These are phyloP conservation scores for Remersonia thermophila DNA, from an alignment of 2,329 filamentous ascomycete genomes.

Conservation along the genomic window DNA sequence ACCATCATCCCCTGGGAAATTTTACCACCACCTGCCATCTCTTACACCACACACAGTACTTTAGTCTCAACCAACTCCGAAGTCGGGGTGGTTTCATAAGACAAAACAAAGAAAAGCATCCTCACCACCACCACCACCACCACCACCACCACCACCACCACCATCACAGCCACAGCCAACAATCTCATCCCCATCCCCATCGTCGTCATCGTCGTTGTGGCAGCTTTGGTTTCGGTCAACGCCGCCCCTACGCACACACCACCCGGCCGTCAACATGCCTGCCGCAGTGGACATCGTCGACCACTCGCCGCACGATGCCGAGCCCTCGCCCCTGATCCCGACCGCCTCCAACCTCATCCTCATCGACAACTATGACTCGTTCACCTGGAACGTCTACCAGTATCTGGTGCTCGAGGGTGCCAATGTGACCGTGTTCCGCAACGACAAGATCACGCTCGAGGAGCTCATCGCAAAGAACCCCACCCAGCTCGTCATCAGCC, in stretches of 20 bases:
- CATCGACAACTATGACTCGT: constrained; percentile 99
- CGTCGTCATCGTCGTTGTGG: too few relatives aligned
- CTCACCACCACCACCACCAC: too few relatives aligned
- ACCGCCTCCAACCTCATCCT: constrained; percentile 84
- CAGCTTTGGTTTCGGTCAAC: too few relatives aligned
- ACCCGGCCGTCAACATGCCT: constrained; percentile 32
- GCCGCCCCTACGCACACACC: neutral
- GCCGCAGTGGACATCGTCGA: constrained; percentile 46
- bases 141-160: too few relatives aligned
- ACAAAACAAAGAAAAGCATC: too few relatives aligned
- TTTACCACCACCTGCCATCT: too few relatives aligned
- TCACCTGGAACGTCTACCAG: constrained; percentile 99
- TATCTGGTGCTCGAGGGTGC: constrained; percentile 95
- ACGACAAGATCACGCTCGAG: constrained; percentile 80
- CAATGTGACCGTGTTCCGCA: constrained; percentile 76
- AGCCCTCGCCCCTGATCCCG: constrained; percentile 57
- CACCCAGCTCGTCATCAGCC: constrained; percentile 88
- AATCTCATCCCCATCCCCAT: too few relatives aligned
- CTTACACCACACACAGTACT: too few relatives aligned
- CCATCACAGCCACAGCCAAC: too few relatives aligned
- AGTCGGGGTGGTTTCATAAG: too few relatives aligned
- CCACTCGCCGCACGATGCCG: constrained; percentile 77
- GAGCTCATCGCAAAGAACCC: constrained; percentile 74
- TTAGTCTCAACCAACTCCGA: too few relatives aligned
- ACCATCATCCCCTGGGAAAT: too few relatives aligned